Evolutionary conservation across 176 grass and related monocot genomes (phyloP).

Genomic region (Thinopyrum elongatum): DNA sequence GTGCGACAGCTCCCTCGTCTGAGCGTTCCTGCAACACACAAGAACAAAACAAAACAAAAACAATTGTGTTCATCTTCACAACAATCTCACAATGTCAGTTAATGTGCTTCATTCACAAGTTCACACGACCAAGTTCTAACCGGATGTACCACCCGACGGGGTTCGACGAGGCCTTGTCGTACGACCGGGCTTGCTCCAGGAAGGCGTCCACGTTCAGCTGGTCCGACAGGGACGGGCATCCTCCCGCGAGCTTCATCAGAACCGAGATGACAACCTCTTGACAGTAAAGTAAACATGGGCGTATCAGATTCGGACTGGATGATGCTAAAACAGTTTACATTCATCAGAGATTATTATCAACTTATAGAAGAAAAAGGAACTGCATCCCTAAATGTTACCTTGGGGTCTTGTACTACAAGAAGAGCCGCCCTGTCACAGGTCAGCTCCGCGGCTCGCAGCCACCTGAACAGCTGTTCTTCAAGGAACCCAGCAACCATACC

Average conservation of each 20-base stretch:
- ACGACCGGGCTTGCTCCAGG: constrained; percentile 96
- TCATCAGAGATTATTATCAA: not conserved
- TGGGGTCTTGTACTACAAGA: constrained; percentile 85
- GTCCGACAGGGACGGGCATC: constrained; percentile 78
- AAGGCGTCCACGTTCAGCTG: constrained; percentile 94
- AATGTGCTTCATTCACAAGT: too few relatives aligned
- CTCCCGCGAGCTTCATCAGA: constrained; percentile 96
- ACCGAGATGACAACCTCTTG: constrained; percentile 98
- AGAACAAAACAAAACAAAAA: not conserved
- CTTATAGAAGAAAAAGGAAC: not conserved
- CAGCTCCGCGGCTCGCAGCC: constrained; percentile 89
- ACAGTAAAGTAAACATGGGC: constrained; percentile 21
- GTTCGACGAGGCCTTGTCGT: constrained; percentile 81
- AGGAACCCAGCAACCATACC: constrained; percentile 76
- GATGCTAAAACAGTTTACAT: not conserved
- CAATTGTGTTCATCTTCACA: not conserved
- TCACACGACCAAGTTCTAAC: too few relatives aligned
- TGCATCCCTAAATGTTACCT: too few relatives aligned
- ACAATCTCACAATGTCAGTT: not conserved
- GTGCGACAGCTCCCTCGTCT: constrained; percentile 83
- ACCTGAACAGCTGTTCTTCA: constrained; percentile 89
- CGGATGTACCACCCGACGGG: constrained; percentile 92
- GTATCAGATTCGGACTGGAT: constrained; percentile 15
- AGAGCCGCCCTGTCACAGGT: constrained; percentile 96
- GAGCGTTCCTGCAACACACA: constrained; percentile 62